Conservation (phyloP, 2,329 filamentous ascomycete genomes). For the Ploettnerulaceae sp. region DNA sequence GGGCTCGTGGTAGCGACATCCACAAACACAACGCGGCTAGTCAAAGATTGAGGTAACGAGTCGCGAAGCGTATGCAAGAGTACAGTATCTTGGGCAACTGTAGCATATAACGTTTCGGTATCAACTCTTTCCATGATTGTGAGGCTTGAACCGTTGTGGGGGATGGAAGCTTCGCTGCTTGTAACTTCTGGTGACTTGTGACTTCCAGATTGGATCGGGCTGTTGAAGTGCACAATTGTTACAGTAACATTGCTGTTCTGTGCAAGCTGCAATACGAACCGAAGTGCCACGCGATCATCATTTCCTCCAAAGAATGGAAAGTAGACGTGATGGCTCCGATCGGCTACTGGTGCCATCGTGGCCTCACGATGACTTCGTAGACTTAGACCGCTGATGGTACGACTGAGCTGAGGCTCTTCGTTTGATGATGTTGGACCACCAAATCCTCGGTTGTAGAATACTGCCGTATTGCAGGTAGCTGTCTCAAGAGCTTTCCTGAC, state of each 20-base stretch:
- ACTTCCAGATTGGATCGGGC: slow-evolving; percentile 20
- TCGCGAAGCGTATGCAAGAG: slow-evolving; percentile 55
- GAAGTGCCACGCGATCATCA: slow-evolving; percentile 76
- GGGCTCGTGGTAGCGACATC: slow-evolving; percentile 41
- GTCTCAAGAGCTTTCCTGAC: slow-evolving; percentile 62
- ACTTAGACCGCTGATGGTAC: slow-evolving; percentile 52
- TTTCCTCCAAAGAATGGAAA: slow-evolving; percentile 79
- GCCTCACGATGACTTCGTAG: slow-evolving; percentile 53
- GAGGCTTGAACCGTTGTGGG: slow-evolving; percentile 15
- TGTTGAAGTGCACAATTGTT: slow-evolving; percentile 61
- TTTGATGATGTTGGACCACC: slow-evolving; percentile 44
- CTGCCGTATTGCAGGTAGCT: slow-evolving; percentile 63
- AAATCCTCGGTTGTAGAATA: slow-evolving; percentile 73
- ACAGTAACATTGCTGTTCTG: slow-evolving; percentile 74
- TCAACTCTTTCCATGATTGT: slow-evolving; percentile 22
- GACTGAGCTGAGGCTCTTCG: slow-evolving; percentile 38
- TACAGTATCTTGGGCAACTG: slow-evolving; percentile 33
- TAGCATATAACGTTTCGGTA: slow-evolving; percentile 23
- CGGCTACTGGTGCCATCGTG: slow-evolving; percentile 51
- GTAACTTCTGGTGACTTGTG: slow-evolving; percentile 18
- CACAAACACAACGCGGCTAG: slow-evolving; percentile 53
- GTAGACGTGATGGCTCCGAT: slow-evolving; percentile 78
- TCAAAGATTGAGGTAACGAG: slow-evolving; percentile 47
- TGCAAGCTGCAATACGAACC: slow-evolving; percentile 78
- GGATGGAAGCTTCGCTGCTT: background rate